A percentile compares a stretch with the other conserved stretches of the same genome.
phyloP scores from a whole-genome alignment of 2,329 filamentous ascomycete genomes.

The Stachybotrys echinatus region DNA sequence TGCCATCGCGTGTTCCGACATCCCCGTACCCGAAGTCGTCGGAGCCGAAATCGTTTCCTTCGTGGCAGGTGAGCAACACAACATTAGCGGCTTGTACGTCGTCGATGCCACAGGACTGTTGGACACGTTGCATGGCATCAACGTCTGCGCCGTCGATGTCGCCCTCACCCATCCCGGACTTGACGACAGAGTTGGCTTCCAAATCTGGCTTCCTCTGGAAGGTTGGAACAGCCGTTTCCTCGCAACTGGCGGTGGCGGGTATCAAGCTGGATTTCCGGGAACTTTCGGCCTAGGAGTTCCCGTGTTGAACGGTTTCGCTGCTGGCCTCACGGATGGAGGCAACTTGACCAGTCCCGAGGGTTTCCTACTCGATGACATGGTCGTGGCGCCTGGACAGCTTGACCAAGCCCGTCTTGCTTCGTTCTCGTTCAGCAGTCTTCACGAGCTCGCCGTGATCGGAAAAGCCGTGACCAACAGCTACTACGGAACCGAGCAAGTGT shows the following conservation, averaged over 20 bases:
- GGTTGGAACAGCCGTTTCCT: not conserved
- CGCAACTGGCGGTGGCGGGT: not conserved
- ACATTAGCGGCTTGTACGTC: not conserved
- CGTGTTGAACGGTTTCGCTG: not conserved
- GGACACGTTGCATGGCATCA: not conserved
- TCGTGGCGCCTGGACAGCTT: not conserved
- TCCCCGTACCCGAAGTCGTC: not conserved
- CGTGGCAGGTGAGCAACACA: not conserved
- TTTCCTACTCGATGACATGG: not conserved
- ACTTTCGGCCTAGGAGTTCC: not conserved
- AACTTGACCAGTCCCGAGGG: not conserved
- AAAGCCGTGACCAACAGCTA: not conserved
- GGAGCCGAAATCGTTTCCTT: not conserved
- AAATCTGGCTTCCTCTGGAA: not conserved
- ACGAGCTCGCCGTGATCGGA: not conserved
- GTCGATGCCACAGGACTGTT: not conserved
- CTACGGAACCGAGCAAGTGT: not conserved
- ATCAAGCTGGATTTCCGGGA: not conserved
- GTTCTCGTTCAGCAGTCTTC: not conserved
- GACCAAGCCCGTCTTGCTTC: not conserved
- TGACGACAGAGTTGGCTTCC: not conserved
- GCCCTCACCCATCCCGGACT: not conserved
- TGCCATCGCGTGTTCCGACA: not conserved
- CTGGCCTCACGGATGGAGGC: not conserved
- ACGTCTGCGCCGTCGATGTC: not conserved